phyloP scores from a whole-genome alignment of 2,329 filamentous ascomycete genomes.

The Colletotrichum graminicola region DNA sequence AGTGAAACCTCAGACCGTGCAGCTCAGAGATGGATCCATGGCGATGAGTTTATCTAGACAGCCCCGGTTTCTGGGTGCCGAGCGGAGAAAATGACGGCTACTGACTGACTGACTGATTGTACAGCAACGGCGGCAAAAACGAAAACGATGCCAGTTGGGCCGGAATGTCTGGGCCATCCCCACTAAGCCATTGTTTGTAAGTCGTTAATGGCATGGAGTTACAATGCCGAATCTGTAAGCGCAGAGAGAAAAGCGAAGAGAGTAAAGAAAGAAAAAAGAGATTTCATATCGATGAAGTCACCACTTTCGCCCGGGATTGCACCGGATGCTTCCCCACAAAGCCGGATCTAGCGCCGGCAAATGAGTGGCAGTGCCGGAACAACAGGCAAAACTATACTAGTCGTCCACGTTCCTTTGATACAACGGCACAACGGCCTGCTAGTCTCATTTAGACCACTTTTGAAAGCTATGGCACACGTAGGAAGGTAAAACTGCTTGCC shows the following conservation, averaged over 20 bases:
- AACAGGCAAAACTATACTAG: not conserved
- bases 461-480: not conserved
- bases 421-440: slow-evolving; percentile 19
- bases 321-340: slow-evolving; percentile 30
- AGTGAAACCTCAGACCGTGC: slow-evolving; percentile 7
- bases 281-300: slow-evolving; percentile 41
- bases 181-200: not conserved
- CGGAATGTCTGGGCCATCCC: not conserved
- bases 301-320: slow-evolving; percentile 26
- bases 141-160: not conserved
- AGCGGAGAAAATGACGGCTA: not conserved
- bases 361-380: not conserved
- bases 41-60: slow-evolving; percentile 13
- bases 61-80: not conserved
- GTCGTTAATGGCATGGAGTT: not conserved
- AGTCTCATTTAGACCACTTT: not conserved
- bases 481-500: slow-evolving; percentile 4
- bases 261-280: not conserved
- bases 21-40: slow-evolving; percentile 23
- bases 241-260: not conserved
- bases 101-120: not conserved
- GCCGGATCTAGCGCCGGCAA: slow-evolving; percentile 38
- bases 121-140: not conserved
- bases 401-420: not conserved
- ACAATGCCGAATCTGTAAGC: not conserved